Base-by-base conservation (phyloP, 1,284 basidiomycete species). In the Schizophyllum commune region DNA sequence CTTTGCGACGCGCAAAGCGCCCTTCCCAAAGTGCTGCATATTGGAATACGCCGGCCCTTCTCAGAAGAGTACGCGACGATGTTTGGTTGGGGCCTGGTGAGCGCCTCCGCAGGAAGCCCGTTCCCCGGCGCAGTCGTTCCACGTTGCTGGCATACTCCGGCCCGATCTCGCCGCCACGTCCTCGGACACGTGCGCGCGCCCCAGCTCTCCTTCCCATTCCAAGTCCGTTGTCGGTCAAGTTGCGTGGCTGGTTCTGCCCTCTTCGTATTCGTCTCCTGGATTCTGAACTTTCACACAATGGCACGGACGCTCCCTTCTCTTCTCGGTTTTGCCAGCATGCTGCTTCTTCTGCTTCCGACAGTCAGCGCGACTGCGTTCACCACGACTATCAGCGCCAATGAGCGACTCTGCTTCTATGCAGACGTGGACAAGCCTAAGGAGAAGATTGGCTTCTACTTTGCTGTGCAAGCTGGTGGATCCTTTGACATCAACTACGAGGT, bases 401-500 rank as follows among this genome's bases (percentile, higher is more conserved):
- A 97, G 71, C 82, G 91, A 58, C 77, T 92, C 60, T 99, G 97
- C 75, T 99, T 96, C 77, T 98, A 94, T 70, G 93, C 94, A 6
- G 94, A 96, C 72, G 95, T 97, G n/a, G 96, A 98, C 78, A 93
- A 94, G 75, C 85, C 81, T 1, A 89, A 89, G 54, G 93, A 96
- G 76, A 96, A 96, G 81, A 88, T 96, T 64, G 91, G 93, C 59
- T 78, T 79, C 64, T 81, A 76, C 62, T 75, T 75, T 70, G 71
- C 74, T 62, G 94, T 99, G 32, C 97, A 99, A 85, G 92, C 93
- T 52, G 96, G 97, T 60, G 97, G 96, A 57, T 89, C 91, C 6
- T 99, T 99, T 74, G 96, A 99, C 72, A 92, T 99, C 62, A 94
- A 98, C 79, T 99, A 92, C 73, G 86, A 91, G 65, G 84, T 99